phyloP scores from a whole-genome alignment of 73 alveolate species.

The Stentor coeruleus region DNA sequence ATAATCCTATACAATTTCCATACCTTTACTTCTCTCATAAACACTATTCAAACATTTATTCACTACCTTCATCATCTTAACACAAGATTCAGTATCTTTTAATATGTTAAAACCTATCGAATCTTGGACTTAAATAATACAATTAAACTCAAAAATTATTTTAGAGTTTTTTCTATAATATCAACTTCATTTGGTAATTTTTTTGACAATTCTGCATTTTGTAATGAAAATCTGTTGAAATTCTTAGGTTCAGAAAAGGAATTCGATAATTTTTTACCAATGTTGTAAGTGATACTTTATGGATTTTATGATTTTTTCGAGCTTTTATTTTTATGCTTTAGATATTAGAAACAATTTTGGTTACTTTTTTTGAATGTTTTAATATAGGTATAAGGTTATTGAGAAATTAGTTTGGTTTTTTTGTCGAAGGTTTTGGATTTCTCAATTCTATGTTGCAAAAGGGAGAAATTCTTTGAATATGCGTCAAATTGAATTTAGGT shows the following conservation, averaged over 20 bases:
- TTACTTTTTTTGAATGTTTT: background rate
- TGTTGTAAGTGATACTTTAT: background rate
- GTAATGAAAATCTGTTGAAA: background rate
- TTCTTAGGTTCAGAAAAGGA: background rate
- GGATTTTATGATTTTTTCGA: background rate
- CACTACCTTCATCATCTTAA: background rate
- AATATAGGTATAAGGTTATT: background rate
- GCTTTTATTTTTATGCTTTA: background rate
- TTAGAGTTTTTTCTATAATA: background rate
- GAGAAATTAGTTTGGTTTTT: background rate
- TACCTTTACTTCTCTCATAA: constrained; percentile 20
- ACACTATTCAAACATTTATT: background rate
- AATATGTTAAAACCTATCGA: background rate
- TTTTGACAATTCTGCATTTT: background rate
- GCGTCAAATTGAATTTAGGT: background rate
- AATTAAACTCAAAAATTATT: background rate
- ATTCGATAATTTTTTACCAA: background rate
- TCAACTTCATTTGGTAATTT: background rate
- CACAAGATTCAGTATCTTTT: background rate
- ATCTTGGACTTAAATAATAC: background rate
- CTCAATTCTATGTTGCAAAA: background rate
- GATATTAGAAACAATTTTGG: background rate
- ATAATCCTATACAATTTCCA: background rate
- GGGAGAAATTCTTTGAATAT: background rate
- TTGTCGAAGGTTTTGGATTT: background rate